Evolutionary conservation across 768 basidiomycete genomes (phyloP).

Genomic region (Mycena venus): DNA sequence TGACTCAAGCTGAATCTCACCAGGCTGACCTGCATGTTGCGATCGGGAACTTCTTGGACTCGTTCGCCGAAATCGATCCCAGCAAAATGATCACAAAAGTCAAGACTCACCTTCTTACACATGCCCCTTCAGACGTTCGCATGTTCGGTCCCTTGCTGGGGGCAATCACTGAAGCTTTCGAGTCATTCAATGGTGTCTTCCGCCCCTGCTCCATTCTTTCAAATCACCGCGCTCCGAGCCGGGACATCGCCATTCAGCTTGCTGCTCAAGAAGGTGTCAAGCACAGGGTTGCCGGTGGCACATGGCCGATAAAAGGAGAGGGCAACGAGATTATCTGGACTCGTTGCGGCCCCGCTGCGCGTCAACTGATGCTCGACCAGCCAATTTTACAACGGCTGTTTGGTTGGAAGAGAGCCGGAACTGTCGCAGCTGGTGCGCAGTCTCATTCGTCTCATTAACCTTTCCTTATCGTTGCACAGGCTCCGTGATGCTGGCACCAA

Average conservation of each 20-base stretch:
- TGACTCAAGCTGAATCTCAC: too few species aligned
- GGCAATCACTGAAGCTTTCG: slow-evolving; percentile 49
- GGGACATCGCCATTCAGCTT: slow-evolving; percentile 42
- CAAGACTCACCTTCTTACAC: slow-evolving; percentile 46
- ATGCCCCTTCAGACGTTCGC: slow-evolving; percentile 43
- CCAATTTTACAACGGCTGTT: too few species aligned
- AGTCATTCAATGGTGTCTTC: slow-evolving; percentile 56
- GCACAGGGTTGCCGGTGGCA: too few species aligned
- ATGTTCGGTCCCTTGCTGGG: slow-evolving; percentile 49
- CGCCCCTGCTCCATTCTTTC: slow-evolving; percentile 47
- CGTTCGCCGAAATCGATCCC: slow-evolving; percentile 33
- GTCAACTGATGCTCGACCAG: too few species aligned
- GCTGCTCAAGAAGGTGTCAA: not conserved
- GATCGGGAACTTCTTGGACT: slow-evolving; percentile 37
- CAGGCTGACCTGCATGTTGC: slow-evolving; percentile 25
- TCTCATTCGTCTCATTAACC: too few species aligned
- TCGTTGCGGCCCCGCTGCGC: too few species aligned
- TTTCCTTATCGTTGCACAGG: too few species aligned
- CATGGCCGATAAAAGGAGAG: too few species aligned
- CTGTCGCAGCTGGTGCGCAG: too few species aligned
- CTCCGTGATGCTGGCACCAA: too few species aligned
- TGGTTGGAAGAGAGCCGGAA: too few species aligned
- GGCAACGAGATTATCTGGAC: too few species aligned
- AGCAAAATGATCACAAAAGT: slow-evolving; percentile 31
- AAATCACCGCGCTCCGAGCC: slow-evolving; percentile 53